These are phyloP conservation scores for Cystofilobasidium capitatum DNA, from an alignment of 768 basidiomycete species.

Conservation along the genomic window DNA sequence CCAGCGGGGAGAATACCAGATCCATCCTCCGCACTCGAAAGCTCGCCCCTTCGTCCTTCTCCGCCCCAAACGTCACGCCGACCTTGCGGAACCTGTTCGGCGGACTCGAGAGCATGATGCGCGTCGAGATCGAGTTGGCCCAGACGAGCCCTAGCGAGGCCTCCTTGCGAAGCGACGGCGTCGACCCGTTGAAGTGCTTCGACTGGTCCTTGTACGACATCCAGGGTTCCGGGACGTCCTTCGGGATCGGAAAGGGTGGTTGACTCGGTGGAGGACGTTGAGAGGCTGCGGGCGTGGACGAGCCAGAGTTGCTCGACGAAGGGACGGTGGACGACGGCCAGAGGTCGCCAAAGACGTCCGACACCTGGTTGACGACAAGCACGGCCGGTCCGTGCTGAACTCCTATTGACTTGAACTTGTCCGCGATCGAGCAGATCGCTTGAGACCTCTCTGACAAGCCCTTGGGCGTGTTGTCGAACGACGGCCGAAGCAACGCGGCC, in stretches of 20 bases:
- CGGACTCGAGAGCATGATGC: conserved; percentile 74
- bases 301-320: not conserved
- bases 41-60: not conserved
- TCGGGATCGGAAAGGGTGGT: not conserved
- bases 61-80: conserved; percentile 40
- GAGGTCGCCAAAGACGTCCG: conserved; percentile 54
- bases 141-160: conserved; percentile 79
- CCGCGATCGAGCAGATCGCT: conserved; percentile 57
- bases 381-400: conserved; percentile 57
- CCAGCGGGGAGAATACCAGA: conserved; percentile 65
- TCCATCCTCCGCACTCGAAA: conserved; percentile 58
- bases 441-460: conserved; percentile 65
- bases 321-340: not conserved
- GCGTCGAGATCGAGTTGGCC: conserved; percentile 82
- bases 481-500: conserved; percentile 68
- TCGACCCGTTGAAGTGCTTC: conserved; percentile 58
- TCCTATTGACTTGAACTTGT: conserved; percentile 62
- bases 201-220: conserved; percentile 57
- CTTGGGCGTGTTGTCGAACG: conserved; percentile 48
- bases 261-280: not conserved
- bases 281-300: not conserved
- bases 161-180: conserved; percentile 55
- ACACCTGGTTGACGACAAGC: conserved; percentile 79
- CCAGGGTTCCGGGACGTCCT: not conserved
- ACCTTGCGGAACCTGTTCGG: conserved; percentile 42